Evolutionary conservation across 441 rosid genomes (phyloP).

Genomic region (Breynia disticha): DNA sequence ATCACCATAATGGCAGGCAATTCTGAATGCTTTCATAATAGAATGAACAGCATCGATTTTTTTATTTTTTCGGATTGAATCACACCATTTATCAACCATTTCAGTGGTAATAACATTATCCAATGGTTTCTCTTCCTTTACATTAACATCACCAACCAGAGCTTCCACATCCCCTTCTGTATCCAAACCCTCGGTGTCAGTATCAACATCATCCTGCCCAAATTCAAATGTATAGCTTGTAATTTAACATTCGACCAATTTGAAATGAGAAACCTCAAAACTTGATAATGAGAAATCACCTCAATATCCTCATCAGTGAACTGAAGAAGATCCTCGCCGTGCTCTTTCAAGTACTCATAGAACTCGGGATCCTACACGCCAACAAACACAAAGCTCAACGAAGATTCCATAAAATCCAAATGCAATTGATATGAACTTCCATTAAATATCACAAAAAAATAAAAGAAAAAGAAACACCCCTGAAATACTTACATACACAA

Average conservation of each 20-base stretch:
- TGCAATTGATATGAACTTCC: no score
- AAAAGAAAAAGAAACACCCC: no score
- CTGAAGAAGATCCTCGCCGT: constrained; percentile 60
- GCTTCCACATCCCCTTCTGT: constrained; percentile 25
- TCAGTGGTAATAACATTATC: constrained; percentile 47
- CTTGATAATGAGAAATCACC: constrained; percentile 29
- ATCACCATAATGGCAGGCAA: constrained; percentile 92
- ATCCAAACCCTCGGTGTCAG: constrained; percentile 38
- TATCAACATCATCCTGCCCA: constrained; percentile 54
- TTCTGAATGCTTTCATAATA: constrained; percentile 78
- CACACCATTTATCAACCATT: constrained; percentile 81
- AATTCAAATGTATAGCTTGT: constrained; percentile 5
- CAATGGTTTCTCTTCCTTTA: constrained; percentile 30
- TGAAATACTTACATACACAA: no score
- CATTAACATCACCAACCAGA: constrained; percentile 18
- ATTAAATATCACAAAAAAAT: no score
- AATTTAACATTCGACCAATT: constrained; percentile 3
- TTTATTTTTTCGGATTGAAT: constrained; percentile 39
- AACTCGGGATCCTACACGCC: constrained; percentile 76
- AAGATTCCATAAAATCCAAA: neutral
- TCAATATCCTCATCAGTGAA: constrained; percentile 65
- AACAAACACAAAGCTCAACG: neutral
- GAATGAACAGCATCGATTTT: constrained; percentile 63
- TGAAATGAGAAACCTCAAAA: constrained; percentile 5
- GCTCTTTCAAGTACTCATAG: constrained; percentile 61